Evolutionary conservation across 1,284 basidiomycete genomes (phyloP), one percentile per base, ranked within the genome.

Genomic region (Melampsora americana): DNA sequence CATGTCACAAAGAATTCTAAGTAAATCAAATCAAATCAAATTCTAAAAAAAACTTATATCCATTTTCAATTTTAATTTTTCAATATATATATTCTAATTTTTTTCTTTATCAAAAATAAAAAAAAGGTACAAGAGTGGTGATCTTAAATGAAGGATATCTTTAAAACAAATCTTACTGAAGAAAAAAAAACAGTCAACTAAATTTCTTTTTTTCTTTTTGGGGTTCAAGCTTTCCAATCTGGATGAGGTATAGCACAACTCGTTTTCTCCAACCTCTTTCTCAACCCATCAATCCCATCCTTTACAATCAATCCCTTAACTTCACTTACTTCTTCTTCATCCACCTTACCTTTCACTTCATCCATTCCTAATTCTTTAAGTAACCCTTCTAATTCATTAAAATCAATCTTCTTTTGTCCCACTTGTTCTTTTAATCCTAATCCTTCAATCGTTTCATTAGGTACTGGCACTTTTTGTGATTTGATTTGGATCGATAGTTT

Each of bases 401-500:
- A n/a, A 9, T 23, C n/a, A 56, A 56, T 56, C 18, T 23, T 23
- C n/a, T 56, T 56, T 23, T 56, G 53, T 28, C 53, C n/a, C 20
- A n/a, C 53, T 23, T 23, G n/a, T 56, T n/a, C n/a, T 56, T 11
- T 56, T 9, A 56, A 23, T n/a, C 28, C 53, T 23, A 69, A 20
- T 18, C 46, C 30, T 46, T 26, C 26, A 28, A 71, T 14, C 26
- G 44, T 12, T 2, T 71, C 69, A 9, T 4, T 61, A 6, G 70
- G 61, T 4, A 72, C 62, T 14, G 70, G 70, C 5, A 72, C 70
- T 18, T 56, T 59, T 48, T 75, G 80, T 66, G 78, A 78, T 77
- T 79, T 69, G 18, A 83, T 71, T 50, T 82, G 81, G 16, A 82
- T 80, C n/a, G 79, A 79, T 16, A 80, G 70, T 79, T 83, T 83